Evolutionary conservation across 768 basidiomycete species (phyloP), one percentile per base, ranked within the genome.

Genomic region (Amanita rubescens): DNA sequence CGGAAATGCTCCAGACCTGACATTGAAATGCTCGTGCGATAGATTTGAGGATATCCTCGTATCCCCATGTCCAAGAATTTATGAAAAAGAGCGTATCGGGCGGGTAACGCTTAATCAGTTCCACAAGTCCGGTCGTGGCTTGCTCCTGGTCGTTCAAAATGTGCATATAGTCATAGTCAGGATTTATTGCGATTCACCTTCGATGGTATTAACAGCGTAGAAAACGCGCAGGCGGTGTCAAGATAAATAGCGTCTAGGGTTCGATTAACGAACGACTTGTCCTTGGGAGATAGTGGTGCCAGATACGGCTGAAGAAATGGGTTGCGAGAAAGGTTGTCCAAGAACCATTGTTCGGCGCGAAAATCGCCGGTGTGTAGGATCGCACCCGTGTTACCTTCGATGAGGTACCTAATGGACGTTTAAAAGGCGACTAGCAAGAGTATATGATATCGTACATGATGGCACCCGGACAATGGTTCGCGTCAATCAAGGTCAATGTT

Each of bases 1-100:
- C 6, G 44, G 42, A 19, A 5, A 10, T 50, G 38, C 32, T 10
- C 61, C 65, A 20, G 58, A 87, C 89, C 70, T 79, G 75, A 50
- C 75, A 71, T 32, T 79, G 73, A 60, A 95, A 97, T 0, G 74
- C 71, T 2, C 74, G 69, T 2, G 87, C 78, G 7, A 97, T 70
- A 0, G 76, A 88, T 61, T 91, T 90, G 25, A 96, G 71, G 12
- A 94, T 71, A 53, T 94, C 90, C 67, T 99, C 95, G 64, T 96
- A 97, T 0, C 95, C 95, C 85, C 89, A 94, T 0, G 94, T 95
- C 95, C 95, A 99, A 0, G 80, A 65, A 62, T 96, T 95, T 54
- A 99, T 74, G 70, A 88, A 97, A 70, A 98, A 96, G 51, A 81
- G 74, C 0, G 84, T 84, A 3, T 75, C 70, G 0, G 71, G 57